These are phyloP conservation scores for Closterium sp. DNA, from an alignment of 139 green algal species.

Conservation along the genomic window DNA sequence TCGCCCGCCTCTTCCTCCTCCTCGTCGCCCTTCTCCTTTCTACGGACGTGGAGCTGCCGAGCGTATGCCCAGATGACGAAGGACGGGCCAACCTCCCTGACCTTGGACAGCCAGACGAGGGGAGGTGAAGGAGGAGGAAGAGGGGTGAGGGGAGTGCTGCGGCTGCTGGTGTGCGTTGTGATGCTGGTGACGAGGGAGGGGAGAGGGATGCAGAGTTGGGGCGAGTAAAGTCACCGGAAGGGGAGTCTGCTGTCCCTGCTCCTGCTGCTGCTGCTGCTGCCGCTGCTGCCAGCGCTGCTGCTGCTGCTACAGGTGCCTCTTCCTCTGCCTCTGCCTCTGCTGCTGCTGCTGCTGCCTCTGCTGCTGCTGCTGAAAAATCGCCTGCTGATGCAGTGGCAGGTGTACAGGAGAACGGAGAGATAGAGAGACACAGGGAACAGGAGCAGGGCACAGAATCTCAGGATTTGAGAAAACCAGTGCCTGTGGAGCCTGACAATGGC, in stretches of 20 bases:
- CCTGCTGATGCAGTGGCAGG: background rate
- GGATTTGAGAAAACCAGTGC: no score
- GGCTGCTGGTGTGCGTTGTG: no score
- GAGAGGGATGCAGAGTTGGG: no score
- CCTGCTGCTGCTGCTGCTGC: no score
- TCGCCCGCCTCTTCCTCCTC: background rate
- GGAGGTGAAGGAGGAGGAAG: background rate
- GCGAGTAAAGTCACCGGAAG: no score
- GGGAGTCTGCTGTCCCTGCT: no score
- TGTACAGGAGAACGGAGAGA: background rate
- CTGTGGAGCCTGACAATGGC: no score
- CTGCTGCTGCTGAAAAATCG: background rate
- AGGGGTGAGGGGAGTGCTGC: background rate
- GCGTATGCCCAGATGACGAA: background rate
- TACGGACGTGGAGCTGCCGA: background rate
- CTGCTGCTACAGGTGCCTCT: no score
- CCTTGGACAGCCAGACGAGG: background rate
- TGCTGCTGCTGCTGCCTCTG: background rate
- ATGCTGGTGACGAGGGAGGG: no score
- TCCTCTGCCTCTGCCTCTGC: background rate
- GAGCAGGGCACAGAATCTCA: no score
- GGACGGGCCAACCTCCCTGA: background rate
- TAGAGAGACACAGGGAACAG: no score
- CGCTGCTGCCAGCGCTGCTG: no score
- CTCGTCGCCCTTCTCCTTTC: background rate